Percentiles rank a stretch among this genome's conserved stretches.
Evolutionary conservation across 768 basidiomycete species (phyloP).

Genomic region (Mycena crocata): DNA sequence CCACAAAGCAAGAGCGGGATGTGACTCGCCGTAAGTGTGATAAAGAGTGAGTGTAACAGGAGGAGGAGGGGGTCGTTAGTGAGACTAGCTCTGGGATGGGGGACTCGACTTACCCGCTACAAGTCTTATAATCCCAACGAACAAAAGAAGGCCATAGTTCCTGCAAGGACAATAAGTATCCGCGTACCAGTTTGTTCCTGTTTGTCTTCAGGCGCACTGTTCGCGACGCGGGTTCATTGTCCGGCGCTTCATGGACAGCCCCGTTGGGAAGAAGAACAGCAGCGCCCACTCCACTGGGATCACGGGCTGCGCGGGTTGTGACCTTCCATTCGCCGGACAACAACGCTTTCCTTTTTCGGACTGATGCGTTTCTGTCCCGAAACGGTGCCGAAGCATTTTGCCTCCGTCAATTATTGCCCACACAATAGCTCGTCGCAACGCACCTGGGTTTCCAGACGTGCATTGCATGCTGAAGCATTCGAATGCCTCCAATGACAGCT

Average conservation of each 20-base stretch:
- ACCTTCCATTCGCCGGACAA: background rate
- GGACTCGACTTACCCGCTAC: background rate
- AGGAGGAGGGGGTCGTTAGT: slow-evolving; percentile 18
- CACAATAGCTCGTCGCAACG: background rate
- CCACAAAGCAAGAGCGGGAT: slow-evolving; percentile 3
- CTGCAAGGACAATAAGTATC: slow-evolving; percentile 3
- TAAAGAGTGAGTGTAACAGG: slow-evolving; percentile 11
- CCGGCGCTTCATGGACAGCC: background rate
- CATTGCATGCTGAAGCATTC: too few relatives aligned
- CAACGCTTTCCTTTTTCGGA: slow-evolving; percentile 22
- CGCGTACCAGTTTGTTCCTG: background rate
- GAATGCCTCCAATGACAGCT: too few relatives aligned
- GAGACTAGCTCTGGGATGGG: slow-evolving; percentile 37
- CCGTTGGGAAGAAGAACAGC: slow-evolving; percentile 21
- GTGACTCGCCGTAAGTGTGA: slow-evolving; percentile 27
- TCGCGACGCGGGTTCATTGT: slow-evolving; percentile 14
- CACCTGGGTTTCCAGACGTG: too few relatives aligned
- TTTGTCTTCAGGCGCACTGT: slow-evolving; percentile 20
- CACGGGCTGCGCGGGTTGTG: background rate
- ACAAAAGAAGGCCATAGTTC: slow-evolving; percentile 21
- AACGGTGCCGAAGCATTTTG: background rate
- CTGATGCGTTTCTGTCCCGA: background rate
- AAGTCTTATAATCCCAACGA: slow-evolving; percentile 23
- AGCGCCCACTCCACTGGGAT: background rate
- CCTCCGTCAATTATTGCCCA: background rate